Percentiles rank a stretch among this genome's conserved stretches.
Evolutionary conservation across 2,329 filamentous ascomycete species (phyloP).

Genomic region (Penicillium rolfsii): DNA sequence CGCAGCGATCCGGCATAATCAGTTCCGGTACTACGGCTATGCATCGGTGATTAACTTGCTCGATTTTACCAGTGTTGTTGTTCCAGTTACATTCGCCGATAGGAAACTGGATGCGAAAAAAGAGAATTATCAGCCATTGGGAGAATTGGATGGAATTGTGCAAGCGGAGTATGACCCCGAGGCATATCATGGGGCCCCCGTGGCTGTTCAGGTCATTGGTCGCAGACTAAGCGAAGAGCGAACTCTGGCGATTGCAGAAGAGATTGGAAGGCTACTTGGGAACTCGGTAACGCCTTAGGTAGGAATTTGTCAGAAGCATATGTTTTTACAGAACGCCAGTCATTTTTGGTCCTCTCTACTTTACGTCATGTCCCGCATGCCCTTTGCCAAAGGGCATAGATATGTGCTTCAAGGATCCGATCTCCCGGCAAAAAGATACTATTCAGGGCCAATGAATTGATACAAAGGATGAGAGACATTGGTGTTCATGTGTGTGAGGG

Average conservation of each 20-base stretch:
- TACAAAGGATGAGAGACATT: background rate
- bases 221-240: conserved; percentile 52
- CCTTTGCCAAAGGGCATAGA: background rate
- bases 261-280: conserved; percentile 38
- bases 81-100: conserved; percentile 52
- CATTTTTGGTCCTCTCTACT: background rate
- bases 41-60: conserved; percentile 43
- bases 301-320: too few species aligned
- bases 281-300: conserved; percentile 26
- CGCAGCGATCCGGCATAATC: conserved; percentile 42
- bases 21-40: conserved; percentile 48
- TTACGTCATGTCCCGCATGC: background rate
- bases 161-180: conserved; percentile 53
- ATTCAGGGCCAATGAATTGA: too few species aligned
- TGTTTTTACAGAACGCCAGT: background rate
- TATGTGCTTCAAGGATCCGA: too few species aligned
- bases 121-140: conserved; percentile 24
- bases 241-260: conserved; percentile 46
- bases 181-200: conserved; percentile 49
- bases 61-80: conserved; percentile 49
- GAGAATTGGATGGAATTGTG: conserved; percentile 47
- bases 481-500: background rate
- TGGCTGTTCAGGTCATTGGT: conserved; percentile 50
- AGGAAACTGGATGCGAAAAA: conserved; percentile 39
- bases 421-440: too few species aligned